A percentile compares a stretch with the other conserved stretches of the same genome.
Evolutionary conservation across 257 asterid genomes (phyloP).

Genomic region (Anisodus acutangulus): DNA sequence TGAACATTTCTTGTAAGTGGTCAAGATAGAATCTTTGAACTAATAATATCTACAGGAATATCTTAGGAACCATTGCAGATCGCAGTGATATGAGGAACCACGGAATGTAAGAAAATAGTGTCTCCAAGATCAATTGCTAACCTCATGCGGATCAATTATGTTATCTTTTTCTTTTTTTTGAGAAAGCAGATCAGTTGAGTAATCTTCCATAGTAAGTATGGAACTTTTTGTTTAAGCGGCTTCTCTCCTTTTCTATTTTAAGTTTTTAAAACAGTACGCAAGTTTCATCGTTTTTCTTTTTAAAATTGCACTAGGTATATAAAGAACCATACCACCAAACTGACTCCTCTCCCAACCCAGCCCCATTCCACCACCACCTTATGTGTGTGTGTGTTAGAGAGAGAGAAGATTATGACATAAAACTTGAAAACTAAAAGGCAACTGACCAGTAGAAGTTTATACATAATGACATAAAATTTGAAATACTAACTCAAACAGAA

Average conservation of each 20-base stretch:
- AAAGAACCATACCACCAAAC: not conserved
- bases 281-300: not conserved
- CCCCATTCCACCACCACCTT: no score
- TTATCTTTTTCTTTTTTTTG: no score
- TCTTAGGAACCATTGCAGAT: not conserved
- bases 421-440: no score
- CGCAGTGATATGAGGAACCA: not conserved
- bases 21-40: not conserved
- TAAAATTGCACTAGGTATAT: not conserved
- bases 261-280: not conserved
- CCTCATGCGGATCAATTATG: not conserved
- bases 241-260: no score
- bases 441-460: no score
- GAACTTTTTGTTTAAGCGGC: not conserved
- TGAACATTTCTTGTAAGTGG: slow-evolving; percentile 20
- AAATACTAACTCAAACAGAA: no score
- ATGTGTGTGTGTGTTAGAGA: no score
- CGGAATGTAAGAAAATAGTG: not conserved
- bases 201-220: not conserved
- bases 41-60: not conserved
- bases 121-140: not conserved
- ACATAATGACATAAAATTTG: no score
- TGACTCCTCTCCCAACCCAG: not conserved
- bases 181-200: not conserved
- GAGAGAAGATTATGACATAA: no score